Percentiles rank a stretch among this genome's conserved stretches.
Conservation (phyloP, 2,329 filamentous ascomycete species). For the Oidium heveae region DNA sequence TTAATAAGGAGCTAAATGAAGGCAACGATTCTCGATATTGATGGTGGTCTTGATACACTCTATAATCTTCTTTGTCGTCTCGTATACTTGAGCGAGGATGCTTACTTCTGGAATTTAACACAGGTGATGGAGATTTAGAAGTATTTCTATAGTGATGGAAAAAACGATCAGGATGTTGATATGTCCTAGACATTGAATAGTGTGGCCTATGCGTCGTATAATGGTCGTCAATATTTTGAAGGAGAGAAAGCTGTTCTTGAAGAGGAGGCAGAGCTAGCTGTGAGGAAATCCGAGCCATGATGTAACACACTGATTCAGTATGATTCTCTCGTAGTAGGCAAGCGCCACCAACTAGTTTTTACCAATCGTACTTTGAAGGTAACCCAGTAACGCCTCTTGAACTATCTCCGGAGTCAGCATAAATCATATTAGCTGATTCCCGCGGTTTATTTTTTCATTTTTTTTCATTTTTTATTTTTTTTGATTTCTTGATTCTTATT, state of each 20-base stretch:
- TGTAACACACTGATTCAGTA: not conserved
- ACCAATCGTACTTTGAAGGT: not conserved
- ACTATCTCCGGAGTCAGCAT: not conserved
- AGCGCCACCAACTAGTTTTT: not conserved
- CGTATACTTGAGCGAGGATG: not conserved
- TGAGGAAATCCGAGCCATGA: not conserved
- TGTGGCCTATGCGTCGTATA: not conserved
- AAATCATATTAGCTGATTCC: not conserved
- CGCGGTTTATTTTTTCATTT: not conserved
- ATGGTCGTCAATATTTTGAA: not conserved
- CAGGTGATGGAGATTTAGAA: not conserved
- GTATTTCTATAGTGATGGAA: not conserved
- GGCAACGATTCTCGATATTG: slow-evolving; percentile 12
- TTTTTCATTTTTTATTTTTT: no score
- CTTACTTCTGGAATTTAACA: not conserved
- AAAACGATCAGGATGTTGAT: not conserved
- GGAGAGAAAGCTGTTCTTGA: not conserved
- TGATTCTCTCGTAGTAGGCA: not conserved
- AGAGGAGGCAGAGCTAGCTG: not conserved
- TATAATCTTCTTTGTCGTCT: slow-evolving; percentile 9
- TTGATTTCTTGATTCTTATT: no score
- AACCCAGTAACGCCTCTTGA: not conserved
- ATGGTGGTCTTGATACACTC: slow-evolving; percentile 4
- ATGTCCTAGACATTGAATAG: not conserved
- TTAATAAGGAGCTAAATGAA: slow-evolving; percentile 14